phyloP scores from a whole-genome alignment of 164 flowering plant genomes.

The Sextonia rubra region DNA sequence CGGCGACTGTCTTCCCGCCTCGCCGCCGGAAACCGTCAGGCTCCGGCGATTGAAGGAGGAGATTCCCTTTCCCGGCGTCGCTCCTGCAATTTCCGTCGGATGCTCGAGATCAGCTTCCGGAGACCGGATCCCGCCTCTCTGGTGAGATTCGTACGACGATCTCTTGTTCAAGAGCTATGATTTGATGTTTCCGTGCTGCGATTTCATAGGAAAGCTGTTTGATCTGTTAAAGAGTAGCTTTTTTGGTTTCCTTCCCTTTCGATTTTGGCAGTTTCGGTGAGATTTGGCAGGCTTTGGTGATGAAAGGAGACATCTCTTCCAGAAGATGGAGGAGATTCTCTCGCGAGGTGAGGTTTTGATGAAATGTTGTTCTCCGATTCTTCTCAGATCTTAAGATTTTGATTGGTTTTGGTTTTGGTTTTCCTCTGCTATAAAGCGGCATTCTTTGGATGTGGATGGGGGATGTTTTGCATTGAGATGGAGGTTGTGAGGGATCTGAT shows the following conservation, averaged over 20 bases:
- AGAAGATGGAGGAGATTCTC: background rate
- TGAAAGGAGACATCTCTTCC: background rate
- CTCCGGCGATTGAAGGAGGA: slow-evolving; percentile 9
- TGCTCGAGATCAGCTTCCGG: background rate
- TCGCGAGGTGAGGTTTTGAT: background rate
- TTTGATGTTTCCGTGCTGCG: background rate
- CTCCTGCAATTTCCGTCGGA: background rate
- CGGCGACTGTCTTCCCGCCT: slow-evolving; percentile 1
- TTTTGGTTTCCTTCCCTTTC: background rate
- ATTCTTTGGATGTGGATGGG: background rate
- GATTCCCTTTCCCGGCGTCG: slow-evolving; percentile 4
- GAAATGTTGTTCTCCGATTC: background rate
- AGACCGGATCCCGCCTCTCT: background rate
- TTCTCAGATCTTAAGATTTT: slow-evolving; percentile 1
- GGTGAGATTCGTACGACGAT: background rate
- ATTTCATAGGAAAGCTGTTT: background rate
- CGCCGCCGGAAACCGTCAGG: background rate
- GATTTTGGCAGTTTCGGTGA: background rate
- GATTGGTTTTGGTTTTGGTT: background rate
- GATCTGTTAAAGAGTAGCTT: background rate
- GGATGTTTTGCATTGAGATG: background rate
- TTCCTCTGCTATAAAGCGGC: too few species aligned
- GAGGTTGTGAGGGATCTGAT: background rate
- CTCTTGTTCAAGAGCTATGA: background rate
- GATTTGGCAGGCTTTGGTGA: background rate